Conservation (phyloP, 495 filamentous ascomycete genomes). For the Daldinia bambusicola region DNA sequence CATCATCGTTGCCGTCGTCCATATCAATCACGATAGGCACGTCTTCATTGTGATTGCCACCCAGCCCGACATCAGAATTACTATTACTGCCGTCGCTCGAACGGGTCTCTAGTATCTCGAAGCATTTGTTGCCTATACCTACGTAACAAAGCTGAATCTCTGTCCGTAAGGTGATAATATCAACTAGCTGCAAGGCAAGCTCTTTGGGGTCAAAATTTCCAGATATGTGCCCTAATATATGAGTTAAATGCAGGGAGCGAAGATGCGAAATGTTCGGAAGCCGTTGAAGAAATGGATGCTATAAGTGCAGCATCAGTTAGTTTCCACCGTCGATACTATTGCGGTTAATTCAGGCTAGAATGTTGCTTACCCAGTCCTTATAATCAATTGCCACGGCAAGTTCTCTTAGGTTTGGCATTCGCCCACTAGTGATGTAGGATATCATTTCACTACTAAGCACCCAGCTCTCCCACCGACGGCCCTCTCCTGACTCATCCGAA, state of each 20-base stretch:
- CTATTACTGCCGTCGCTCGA: slow-evolving; percentile 58
- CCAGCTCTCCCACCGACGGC: slow-evolving; percentile 75
- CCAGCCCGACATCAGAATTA: slow-evolving; percentile 48
- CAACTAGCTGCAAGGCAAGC: slow-evolving; percentile 83
- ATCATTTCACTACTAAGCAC: slow-evolving; percentile 78
- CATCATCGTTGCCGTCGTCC: slow-evolving; percentile 56
- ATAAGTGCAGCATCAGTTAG: slow-evolving; percentile 38
- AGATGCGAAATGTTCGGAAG: slow-evolving; percentile 81
- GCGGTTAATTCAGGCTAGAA: slow-evolving; percentile 5
- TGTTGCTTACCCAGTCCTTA: slow-evolving; percentile 80
- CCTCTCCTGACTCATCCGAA: slow-evolving; percentile 61
- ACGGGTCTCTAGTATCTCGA: slow-evolving; percentile 81
- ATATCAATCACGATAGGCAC: slow-evolving; percentile 52
- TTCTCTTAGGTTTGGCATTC: slow-evolving; percentile 80
- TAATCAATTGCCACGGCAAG: slow-evolving; percentile 81
- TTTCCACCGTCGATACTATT: slow-evolving; percentile 16
- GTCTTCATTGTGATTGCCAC: slow-evolving; percentile 51
- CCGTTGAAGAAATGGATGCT: slow-evolving; percentile 90
- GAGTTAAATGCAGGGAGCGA: slow-evolving; percentile 79
- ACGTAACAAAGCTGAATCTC: slow-evolving; percentile 87
- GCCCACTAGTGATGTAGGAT: slow-evolving; percentile 81
- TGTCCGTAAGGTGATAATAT: slow-evolving; percentile 86
- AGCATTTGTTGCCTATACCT: slow-evolving; percentile 84
- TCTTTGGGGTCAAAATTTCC: slow-evolving; percentile 70
- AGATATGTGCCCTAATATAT: slow-evolving; percentile 73